Conservation (phyloP, 257 asterid genomes). For the Jacaranda mimosifolia region DNA sequence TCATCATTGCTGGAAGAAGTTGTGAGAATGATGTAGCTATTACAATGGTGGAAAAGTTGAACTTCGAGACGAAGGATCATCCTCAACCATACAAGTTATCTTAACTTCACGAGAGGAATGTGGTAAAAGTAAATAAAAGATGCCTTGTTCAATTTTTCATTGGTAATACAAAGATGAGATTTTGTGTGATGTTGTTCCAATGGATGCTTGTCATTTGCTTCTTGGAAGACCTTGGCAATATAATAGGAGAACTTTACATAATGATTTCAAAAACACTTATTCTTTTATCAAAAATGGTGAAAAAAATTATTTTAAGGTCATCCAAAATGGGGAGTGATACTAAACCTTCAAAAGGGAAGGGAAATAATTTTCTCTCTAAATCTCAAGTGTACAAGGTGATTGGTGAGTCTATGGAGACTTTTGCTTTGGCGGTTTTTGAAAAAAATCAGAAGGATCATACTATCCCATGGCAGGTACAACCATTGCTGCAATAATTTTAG, state of each 20-base stretch:
- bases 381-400: neutral
- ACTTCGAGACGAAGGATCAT: neutral
- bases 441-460: neutral
- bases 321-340: neutral
- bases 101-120: constrained; percentile 16
- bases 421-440: neutral
- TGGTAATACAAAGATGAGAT: constrained; percentile 29
- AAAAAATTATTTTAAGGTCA: neutral
- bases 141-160: constrained; percentile 30
- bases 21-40: constrained; percentile 1
- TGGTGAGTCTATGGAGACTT: neutral
- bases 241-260: no score
- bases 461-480: neutral
- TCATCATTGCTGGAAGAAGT: constrained; percentile 24
- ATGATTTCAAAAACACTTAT: neutral
- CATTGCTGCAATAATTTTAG: neutral
- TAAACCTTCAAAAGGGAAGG: neutral
- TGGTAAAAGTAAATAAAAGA: constrained; percentile 15
- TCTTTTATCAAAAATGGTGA: neutral
- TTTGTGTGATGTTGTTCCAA: constrained; percentile 3
- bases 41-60: neutral
- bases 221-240: neutral
- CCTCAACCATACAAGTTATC: constrained; percentile 20
- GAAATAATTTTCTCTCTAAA: neutral
- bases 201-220: neutral